These are phyloP conservation scores for Aureobasidium sp. DNA, from an alignment of 2,329 filamentous ascomycete species.

Conservation along the genomic window DNA sequence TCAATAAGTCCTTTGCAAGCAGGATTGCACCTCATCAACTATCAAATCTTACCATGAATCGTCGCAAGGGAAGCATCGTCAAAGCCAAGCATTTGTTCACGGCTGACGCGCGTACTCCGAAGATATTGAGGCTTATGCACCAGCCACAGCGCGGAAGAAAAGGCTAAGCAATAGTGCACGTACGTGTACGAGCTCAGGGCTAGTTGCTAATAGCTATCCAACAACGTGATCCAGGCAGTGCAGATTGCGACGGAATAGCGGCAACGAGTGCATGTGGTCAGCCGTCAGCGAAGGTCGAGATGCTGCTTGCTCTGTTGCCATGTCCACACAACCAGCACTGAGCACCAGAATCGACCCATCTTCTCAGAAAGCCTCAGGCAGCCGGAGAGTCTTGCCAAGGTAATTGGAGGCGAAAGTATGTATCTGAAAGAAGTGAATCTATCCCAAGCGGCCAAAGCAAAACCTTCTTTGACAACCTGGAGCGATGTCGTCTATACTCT, in stretches of 20 bases:
- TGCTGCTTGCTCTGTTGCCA: background rate
- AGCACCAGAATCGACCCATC: background rate
- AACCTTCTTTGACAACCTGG: background rate
- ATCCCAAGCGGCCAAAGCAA: background rate
- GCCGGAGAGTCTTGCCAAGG: background rate
- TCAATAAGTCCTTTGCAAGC: background rate
- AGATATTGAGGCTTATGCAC: background rate
- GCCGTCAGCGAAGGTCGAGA: background rate
- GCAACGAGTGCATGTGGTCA: background rate
- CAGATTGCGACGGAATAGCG: background rate
- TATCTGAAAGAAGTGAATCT: background rate
- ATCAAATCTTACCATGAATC: background rate
- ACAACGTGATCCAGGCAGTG: background rate
- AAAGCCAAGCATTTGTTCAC: background rate
- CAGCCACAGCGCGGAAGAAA: background rate
- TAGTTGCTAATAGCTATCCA: background rate
- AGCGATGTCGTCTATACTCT: background rate
- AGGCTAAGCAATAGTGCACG: background rate
- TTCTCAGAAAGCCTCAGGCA: background rate
- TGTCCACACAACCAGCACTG: background rate
- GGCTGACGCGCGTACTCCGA: slow-evolving; percentile 2
- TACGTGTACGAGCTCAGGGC: background rate
- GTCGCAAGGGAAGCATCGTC: background rate
- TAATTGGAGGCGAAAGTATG: background rate
- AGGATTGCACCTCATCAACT: background rate